These are phyloP conservation scores for Lentinula guzmanii DNA, from an alignment of 768 basidiomycete genomes.

Conservation along the genomic window DNA sequence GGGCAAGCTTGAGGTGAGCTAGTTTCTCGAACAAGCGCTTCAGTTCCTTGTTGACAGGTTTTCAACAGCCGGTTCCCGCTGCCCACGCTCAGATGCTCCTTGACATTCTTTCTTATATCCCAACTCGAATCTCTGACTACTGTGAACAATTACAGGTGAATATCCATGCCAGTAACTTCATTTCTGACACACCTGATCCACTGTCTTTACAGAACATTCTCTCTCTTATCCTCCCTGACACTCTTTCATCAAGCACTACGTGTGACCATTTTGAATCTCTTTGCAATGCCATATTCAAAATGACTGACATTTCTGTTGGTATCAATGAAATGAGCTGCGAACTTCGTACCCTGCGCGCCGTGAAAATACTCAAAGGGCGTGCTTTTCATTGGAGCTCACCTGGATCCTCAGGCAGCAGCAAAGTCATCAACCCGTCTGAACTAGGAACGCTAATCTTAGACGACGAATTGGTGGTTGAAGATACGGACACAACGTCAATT, in stretches of 20 bases:
- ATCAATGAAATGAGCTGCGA: conserved; percentile 32
- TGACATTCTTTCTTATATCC: conserved; percentile 23
- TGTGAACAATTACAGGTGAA: conserved; percentile 25
- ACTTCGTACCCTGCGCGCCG: conserved; percentile 26
- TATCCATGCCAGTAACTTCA: conserved; percentile 19
- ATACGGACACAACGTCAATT: conserved; percentile 9
- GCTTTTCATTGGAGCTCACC: conserved; percentile 18
- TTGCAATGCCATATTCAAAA: conserved; percentile 23
- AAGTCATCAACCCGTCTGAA: conserved; percentile 14
- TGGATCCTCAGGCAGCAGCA: conserved; percentile 6
- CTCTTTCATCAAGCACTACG: background rate
- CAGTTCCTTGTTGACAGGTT: background rate
- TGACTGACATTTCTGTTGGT: conserved; percentile 24
- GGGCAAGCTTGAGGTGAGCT: conserved; percentile 16
- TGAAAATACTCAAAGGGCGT: conserved; percentile 20
- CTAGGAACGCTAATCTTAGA: conserved; percentile 28
- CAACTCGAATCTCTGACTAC: conserved; percentile 26
- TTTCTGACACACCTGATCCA: conserved; percentile 6
- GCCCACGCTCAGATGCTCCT: conserved; percentile 21
- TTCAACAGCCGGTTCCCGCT: conserved; percentile 13
- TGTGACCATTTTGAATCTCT: conserved; percentile 23
- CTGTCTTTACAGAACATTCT: background rate
- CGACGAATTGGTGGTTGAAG: conserved; percentile 23
- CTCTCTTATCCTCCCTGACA: background rate
- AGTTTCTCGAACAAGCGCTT: background rate